Evolutionary conservation across 139 green algal genomes (phyloP).

Genomic region (Chlorella sp.): DNA sequence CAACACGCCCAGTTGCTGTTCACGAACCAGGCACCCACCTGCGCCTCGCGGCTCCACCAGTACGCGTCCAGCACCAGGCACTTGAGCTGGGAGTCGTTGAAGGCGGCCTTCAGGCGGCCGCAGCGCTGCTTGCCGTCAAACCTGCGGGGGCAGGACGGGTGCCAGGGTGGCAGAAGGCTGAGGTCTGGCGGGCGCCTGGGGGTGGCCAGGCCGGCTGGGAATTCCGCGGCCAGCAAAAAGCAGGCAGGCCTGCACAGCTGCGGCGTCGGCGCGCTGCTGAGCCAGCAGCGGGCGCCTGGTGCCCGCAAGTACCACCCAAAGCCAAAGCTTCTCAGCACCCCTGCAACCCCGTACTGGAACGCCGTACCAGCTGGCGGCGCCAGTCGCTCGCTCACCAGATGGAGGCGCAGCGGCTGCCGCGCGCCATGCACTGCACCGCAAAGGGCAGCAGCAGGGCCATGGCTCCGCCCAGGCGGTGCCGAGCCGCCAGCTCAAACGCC

Average conservation of each 20-base stretch:
- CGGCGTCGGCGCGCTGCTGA: no score
- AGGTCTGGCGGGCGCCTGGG: no score
- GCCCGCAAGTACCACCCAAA: no score
- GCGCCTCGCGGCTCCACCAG: constrained; percentile 25
- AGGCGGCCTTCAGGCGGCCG: constrained; percentile 2
- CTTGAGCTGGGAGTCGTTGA: constrained; percentile 14
- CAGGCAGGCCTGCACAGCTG: no score
- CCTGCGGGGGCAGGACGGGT: background rate
- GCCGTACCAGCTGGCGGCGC: no score
- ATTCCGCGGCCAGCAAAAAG: no score
- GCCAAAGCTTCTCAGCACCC: no score
- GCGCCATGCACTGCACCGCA: constrained; percentile 27
- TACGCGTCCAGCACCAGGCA: constrained; percentile 15
- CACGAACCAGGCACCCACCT: background rate
- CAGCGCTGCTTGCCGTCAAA: constrained; percentile 22
- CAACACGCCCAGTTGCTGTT: no score
- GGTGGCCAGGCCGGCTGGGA: no score
- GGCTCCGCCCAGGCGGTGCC: constrained; percentile 18
- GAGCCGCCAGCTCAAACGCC: constrained; percentile 15
- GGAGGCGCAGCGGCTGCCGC: constrained; percentile 1
- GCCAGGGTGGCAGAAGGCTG: no score
- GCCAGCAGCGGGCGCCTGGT: no score
- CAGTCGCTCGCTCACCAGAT: constrained; percentile 9
- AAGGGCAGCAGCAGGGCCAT: constrained; percentile 16
- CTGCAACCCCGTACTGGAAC: no score